These are phyloP conservation scores for Seiridium unicorne DNA, from an alignment of 2,329 filamentous ascomycete genomes.

Conservation along the genomic window DNA sequence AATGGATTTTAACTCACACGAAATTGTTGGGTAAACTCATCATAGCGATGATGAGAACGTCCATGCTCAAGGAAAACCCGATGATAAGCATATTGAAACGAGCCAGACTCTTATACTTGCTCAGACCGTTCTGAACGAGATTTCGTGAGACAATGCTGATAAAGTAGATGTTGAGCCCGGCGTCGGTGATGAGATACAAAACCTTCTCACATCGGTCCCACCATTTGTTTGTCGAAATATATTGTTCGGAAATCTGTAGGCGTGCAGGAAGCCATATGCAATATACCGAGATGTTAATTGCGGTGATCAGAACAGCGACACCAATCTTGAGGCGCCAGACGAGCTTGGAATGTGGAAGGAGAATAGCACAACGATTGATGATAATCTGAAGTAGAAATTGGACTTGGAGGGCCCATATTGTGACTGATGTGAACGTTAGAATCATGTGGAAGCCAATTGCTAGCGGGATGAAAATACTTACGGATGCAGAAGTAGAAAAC, in stretches of 20 bases:
- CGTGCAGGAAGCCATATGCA: slow-evolving; percentile 54
- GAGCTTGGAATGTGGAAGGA: slow-evolving; percentile 37
- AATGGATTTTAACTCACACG: background rate
- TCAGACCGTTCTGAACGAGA: background rate
- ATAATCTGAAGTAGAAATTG: slow-evolving; percentile 54
- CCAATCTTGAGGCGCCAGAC: slow-evolving; percentile 40
- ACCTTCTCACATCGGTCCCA: slow-evolving; percentile 6
- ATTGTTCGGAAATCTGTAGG: slow-evolving; percentile 37
- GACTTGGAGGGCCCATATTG: slow-evolving; percentile 31
- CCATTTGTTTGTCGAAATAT: slow-evolving; percentile 24
- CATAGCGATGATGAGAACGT: slow-evolving; percentile 21
- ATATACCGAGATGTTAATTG: slow-evolving; percentile 51
- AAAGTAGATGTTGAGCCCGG: slow-evolving; percentile 3
- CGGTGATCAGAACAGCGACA: slow-evolving; percentile 41
- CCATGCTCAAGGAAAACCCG: slow-evolving; percentile 41
- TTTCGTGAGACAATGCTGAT: slow-evolving; percentile 10
- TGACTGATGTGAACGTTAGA: slow-evolving; percentile 16
- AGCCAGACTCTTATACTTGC: background rate
- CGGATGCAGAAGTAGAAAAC: slow-evolving; percentile 8
- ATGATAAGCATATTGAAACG: slow-evolving; percentile 39
- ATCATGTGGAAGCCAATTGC: background rate
- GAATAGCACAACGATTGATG: slow-evolving; percentile 48
- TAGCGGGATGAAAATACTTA: background rate
- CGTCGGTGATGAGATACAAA: background rate
- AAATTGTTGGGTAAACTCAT: slow-evolving; percentile 41